A percentile compares a stretch with the other conserved stretches of the same genome.
phyloP scores from a whole-genome alignment of 2,329 filamentous ascomycete species.

The Leptodontidium sp. region DNA sequence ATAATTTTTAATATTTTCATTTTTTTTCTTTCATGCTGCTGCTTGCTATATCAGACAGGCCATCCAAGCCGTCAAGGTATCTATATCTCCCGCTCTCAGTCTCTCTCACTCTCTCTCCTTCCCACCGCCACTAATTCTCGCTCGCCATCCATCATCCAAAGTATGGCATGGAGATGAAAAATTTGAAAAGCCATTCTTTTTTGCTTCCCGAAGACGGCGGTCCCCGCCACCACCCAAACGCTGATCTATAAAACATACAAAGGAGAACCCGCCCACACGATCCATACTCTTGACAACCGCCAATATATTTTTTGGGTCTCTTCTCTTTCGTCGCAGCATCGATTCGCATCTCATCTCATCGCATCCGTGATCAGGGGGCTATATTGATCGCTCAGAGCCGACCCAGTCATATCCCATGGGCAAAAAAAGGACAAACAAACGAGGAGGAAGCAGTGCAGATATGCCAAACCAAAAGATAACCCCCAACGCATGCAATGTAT shows the following conservation, averaged over 20 bases:
- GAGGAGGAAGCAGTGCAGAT: neutral
- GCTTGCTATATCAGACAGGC: conserved; percentile 15
- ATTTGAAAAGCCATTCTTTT: neutral
- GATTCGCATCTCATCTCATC: conserved; percentile 4
- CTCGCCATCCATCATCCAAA: conserved; percentile 8
- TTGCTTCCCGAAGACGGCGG: neutral
- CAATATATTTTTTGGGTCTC: neutral
- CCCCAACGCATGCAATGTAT: conserved; percentile 24
- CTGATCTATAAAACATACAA: conserved; percentile 18
- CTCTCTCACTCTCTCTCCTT: neutral
- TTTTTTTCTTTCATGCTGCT: conserved; percentile 8
- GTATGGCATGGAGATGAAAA: neutral
- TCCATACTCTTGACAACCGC: conserved; percentile 17
- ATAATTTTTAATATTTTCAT: conserved; percentile 3
- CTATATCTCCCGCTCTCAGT: neutral
- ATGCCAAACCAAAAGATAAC: conserved; percentile 5
- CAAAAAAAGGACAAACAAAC: conserved; percentile 9
- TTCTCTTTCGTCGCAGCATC: conserved; percentile 3
- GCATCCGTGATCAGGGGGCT: neutral
- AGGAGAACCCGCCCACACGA: neutral
- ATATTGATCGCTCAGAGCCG: conserved; percentile 9
- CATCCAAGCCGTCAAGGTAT: conserved; percentile 12
- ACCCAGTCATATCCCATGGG: conserved; percentile 10
- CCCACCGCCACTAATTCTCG: neutral
- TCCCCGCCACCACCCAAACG: too few relatives aligned